Conservation (phyloP, 441 rosid genomes). For the Eutrema salsugineum region DNA sequence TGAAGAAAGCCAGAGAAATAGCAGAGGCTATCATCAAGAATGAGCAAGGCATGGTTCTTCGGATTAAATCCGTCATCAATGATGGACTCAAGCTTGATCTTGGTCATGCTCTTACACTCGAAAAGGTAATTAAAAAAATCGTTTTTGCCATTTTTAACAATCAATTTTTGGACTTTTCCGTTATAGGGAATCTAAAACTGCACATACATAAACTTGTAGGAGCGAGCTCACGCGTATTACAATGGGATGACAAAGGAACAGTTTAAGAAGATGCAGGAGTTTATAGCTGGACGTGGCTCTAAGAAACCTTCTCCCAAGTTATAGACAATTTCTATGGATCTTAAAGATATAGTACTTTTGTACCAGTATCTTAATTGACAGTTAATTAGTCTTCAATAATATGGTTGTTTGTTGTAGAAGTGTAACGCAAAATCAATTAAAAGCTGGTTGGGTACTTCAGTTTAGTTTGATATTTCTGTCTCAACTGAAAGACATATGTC, state of each 20-base stretch:
- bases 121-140: slow-evolving; percentile 52
- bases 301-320: slow-evolving; percentile 66
- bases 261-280: slow-evolving; percentile 93
- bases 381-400: neutral
- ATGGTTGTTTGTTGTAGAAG: neutral
- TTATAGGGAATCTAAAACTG: neutral
- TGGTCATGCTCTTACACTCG: slow-evolving; percentile 64
- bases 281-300: slow-evolving; percentile 63
- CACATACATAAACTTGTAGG: slow-evolving; percentile 35
- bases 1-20: slow-evolving; percentile 61
- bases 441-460: neutral
- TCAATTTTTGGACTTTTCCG: neutral
- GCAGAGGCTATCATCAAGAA: slow-evolving; percentile 67
- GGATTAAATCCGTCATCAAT: slow-evolving; percentile 72
- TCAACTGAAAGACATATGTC: neutral
- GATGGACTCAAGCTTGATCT: slow-evolving; percentile 80
- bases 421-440: neutral
- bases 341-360: neutral
- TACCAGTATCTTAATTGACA: neutral
- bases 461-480: slow-evolving; percentile 2
- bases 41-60: slow-evolving; percentile 69
- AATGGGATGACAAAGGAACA: slow-evolving; percentile 82
- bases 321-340: slow-evolving; percentile 27
- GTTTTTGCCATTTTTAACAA: neutral
- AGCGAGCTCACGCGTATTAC: slow-evolving; percentile 75